A percentile compares a stretch with the other conserved stretches of the same genome.
Conservation (phyloP, 768 basidiomycete species). For the Dioszegia aurantiaca region DNA sequence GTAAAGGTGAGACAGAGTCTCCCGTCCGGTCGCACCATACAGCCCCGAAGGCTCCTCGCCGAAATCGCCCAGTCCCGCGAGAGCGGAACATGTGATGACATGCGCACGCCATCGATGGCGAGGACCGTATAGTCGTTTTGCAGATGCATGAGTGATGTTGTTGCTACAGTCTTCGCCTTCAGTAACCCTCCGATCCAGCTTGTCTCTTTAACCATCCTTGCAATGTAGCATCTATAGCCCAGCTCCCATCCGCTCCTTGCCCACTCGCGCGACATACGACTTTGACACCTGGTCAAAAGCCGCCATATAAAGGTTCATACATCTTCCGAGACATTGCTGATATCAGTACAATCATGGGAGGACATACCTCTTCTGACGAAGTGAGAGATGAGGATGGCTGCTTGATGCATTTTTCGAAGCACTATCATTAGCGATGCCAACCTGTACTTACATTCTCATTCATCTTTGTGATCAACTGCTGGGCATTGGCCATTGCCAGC, state of each 20-base stretch:
- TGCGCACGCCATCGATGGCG: too few species aligned
- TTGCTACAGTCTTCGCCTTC: neutral
- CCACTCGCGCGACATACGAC: conserved; percentile 46
- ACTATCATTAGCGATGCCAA: conserved; percentile 27
- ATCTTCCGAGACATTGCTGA: conserved; percentile 49
- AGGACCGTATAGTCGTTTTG: neutral
- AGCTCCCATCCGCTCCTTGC: conserved; percentile 32
- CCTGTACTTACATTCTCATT: conserved; percentile 49
- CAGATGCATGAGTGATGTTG: conserved; percentile 3
- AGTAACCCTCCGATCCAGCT: too few species aligned
- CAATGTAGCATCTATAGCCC: neutral
- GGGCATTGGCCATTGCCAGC: conserved; percentile 51
- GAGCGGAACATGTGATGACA: too few species aligned
- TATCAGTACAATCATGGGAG: neutral
- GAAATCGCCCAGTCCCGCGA: too few species aligned
- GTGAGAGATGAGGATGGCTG: conserved; percentile 43
- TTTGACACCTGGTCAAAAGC: conserved; percentile 51
- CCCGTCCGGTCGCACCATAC: too few species aligned
- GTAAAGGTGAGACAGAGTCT: too few species aligned
- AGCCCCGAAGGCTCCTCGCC: too few species aligned
- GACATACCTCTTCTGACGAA: conserved; percentile 48
- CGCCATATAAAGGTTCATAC: conserved; percentile 51
- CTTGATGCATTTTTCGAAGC: conserved; percentile 50
- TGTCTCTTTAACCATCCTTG: neutral
- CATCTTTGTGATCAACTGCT: conserved; percentile 52